Percentiles rank a stretch among this genome's conserved stretches.
Evolutionary conservation across 2,329 filamentous ascomycete species (phyloP).

Genomic region (Phialophora tarda): DNA sequence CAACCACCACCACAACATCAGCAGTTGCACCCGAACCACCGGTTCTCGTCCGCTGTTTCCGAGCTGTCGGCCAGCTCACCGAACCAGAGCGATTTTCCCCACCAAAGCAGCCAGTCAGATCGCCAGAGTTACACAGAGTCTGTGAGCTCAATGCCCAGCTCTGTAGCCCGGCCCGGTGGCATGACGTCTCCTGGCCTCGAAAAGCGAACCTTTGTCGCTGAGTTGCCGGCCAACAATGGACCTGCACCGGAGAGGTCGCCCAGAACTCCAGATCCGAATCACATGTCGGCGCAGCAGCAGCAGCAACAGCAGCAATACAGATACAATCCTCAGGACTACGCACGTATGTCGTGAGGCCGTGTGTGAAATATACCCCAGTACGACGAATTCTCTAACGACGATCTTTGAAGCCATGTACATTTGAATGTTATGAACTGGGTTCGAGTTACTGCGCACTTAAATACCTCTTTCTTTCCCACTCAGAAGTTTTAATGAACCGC

Average conservation of each 20-base stretch:
- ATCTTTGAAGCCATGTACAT: conserved; percentile 20
- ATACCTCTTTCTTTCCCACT: neutral
- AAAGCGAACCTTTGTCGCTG: conserved; percentile 31
- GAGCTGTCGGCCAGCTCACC: conserved; percentile 33
- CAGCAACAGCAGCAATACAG: conserved; percentile 28
- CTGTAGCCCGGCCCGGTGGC: conserved; percentile 17
- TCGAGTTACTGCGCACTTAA: neutral
- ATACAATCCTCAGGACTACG: conserved; percentile 36
- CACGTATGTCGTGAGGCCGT: conserved; percentile 26
- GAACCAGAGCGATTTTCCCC: conserved; percentile 25
- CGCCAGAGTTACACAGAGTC: conserved; percentile 33
- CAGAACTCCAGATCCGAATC: conserved; percentile 28
- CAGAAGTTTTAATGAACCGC: neutral
- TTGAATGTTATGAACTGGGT: neutral
- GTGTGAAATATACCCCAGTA: neutral
- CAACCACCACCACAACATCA: conserved; percentile 8
- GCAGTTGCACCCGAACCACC: conserved; percentile 21
- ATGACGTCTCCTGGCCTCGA: conserved; percentile 30
- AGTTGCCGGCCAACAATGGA: conserved; percentile 25
- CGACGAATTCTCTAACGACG: conserved; percentile 19
- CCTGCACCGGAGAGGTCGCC: conserved; percentile 19
- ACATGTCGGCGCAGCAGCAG: conserved; percentile 18
- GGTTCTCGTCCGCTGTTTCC: conserved; percentile 30
- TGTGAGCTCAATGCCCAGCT: conserved; percentile 31
- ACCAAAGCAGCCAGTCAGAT: conserved; percentile 28